A percentile compares a stretch with the other conserved stretches of the same genome.
Conservation (phyloP, 208 protist species). For the Angomonas deanei region DNA sequence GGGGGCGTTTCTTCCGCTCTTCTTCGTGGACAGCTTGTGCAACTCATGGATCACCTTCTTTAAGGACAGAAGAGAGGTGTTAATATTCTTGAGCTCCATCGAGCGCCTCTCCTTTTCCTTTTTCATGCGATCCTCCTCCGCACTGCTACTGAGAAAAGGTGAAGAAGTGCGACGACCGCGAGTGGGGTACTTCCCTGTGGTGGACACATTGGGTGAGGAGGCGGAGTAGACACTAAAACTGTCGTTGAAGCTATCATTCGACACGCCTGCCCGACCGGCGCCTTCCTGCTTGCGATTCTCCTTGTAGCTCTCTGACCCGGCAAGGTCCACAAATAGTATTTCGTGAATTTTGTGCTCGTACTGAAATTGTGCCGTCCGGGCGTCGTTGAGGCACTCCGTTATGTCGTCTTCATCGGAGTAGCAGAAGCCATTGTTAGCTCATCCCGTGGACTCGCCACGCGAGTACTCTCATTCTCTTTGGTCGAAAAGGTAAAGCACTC, state of each 20-base stretch:
- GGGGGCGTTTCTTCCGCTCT: background rate
- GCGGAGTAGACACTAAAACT: too few relatives aligned
- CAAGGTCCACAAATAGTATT: conserved; percentile 57
- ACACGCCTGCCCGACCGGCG: background rate
- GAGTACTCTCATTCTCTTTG: background rate
- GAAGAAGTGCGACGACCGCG: conserved; percentile 4
- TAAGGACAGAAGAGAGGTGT: conserved; percentile 75
- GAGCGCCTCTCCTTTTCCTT: conserved; percentile 18
- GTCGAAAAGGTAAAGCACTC: background rate
- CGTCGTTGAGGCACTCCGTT: background rate
- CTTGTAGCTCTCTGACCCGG: conserved; percentile 46
- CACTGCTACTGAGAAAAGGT: conserved; percentile 11
- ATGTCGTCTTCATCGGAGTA: background rate
- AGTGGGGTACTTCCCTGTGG: background rate
- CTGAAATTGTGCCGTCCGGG: background rate
- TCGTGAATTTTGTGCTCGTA: conserved; percentile 15
- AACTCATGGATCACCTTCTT: conserved; percentile 70
- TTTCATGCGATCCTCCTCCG: conserved; percentile 12
- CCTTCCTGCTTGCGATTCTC: background rate
- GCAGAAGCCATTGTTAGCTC: background rate
- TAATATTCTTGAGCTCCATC: conserved; percentile 62
- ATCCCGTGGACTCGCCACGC: background rate
- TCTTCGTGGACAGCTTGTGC: conserved; percentile 5
- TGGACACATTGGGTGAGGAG: too few relatives aligned
- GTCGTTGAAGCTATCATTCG: background rate